Base-by-base conservation (phyloP, 352 stramenopile genomes). In the Achlya hypogyna region DNA sequence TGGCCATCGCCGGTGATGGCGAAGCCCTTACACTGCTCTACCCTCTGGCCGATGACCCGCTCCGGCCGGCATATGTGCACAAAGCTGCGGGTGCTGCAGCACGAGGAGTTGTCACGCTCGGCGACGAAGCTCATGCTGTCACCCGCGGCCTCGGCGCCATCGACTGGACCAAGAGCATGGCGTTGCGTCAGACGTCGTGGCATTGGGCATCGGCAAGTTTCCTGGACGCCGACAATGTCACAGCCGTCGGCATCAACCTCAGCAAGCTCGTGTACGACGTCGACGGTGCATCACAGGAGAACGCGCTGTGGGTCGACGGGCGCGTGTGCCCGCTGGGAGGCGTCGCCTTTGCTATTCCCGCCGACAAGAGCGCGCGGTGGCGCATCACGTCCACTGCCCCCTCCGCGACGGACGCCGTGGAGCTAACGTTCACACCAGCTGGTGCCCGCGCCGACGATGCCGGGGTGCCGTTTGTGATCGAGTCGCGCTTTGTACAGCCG, bases 211-310 rank as follows among this genome's bases (percentile, higher is more conserved):
- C 76, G 1, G 60, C 72, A 0, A 82, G 65, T 53, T 82, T 81
- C 34, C 51, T 40, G 9, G 72, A 47, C 49, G 69, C 54, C 10
- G 70, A 74, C 4, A n/a, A n/a, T n/a, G 65, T 71, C 12, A 72
- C 68, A 0, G 40, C 63, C 0, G 62, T 82, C 9, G 76, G 76
- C 1, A 82, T 82, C 69, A 82, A 82, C 52, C 40, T 82, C 27
- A 82, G 76, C 68, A 53, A 67, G 23, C 67, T 75, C 27, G 74
- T 82, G 31, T 82, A 82, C 73, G 76, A 82, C 32, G 79, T 82
- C 32, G 67, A 79, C 40, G 72, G 67, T 27, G 76, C 79, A 31
- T 82, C 76, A 1, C 76, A 82, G 49, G 76, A 82, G 27, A 82
- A 82, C 51, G 76, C 76, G 25, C 62, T 82, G 10, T 82, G 76